Evolutionary conservation across 495 filamentous ascomycete species (phyloP).

Genomic region (Penicillium roqueforti): DNA sequence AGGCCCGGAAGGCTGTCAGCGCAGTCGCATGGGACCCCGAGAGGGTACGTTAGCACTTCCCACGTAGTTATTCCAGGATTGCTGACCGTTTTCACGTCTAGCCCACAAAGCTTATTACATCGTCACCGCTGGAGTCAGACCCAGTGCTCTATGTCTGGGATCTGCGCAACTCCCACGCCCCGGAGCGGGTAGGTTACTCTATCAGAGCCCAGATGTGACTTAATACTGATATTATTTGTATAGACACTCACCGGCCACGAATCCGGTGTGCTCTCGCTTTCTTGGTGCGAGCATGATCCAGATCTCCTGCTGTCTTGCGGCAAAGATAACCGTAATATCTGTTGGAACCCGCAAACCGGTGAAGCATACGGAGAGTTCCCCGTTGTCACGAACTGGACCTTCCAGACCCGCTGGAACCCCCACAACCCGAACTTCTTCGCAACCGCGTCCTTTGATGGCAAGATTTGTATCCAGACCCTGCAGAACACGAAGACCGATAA

Average conservation of each 20-base stretch:
- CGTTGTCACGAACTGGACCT: constrained; percentile 97
- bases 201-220: not conserved
- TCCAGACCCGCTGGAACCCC: constrained; percentile 92
- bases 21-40: constrained; percentile 96
- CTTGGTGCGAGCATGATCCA: constrained; percentile 91
- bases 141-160: constrained; percentile 92
- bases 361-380: constrained; percentile 87
- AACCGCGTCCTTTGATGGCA: constrained; percentile 94
- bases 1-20: constrained; percentile 87
- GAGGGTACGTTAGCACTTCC: constrained; percentile 41
- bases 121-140: constrained; percentile 85
- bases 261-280: constrained; percentile 86
- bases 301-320: constrained; percentile 90
- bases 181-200: constrained; percentile 60
- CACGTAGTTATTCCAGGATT: not conserved
- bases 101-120: constrained; percentile 88
- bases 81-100: constrained; percentile 23
- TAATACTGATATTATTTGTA: constrained; percentile 9
- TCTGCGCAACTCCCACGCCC: constrained; percentile 90
- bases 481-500: constrained; percentile 71
- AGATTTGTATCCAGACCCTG: constrained; percentile 85
- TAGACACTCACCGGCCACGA: constrained; percentile 82
- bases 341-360: constrained; percentile 94
- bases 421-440: constrained; percentile 86
- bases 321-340: constrained; percentile 92